Conservation (phyloP, 148 eudicot genomes). For the Camellia japonica region DNA sequence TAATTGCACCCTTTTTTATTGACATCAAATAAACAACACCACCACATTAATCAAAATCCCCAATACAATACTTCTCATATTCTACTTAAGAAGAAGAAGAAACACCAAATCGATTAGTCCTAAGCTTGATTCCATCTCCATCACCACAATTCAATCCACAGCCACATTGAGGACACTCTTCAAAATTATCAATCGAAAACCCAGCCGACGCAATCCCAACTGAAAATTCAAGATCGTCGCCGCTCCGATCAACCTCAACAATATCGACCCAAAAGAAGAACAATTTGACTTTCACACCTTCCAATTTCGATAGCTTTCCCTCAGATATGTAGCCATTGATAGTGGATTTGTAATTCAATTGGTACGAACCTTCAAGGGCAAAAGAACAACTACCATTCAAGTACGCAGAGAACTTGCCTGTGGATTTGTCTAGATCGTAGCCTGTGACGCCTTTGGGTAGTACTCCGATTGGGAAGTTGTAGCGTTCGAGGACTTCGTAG, state of each 20-base stretch:
- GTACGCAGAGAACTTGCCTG: constrained; percentile 37
- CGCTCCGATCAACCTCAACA: constrained; percentile 33
- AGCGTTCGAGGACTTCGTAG: constrained; percentile 38
- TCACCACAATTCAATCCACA: constrained; percentile 47
- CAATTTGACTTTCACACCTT: constrained; percentile 46
- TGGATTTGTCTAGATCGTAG: constrained; percentile 36
- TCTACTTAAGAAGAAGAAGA: background rate
- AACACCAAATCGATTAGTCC: constrained; percentile 5
- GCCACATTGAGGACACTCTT: constrained; percentile 44
- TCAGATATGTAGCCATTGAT: constrained; percentile 32
- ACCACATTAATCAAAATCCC: background rate
- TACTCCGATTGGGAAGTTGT: constrained; percentile 43
- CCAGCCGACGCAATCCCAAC: constrained; percentile 53
- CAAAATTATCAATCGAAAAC: constrained; percentile 41
- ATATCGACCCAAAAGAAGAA: constrained; percentile 44
- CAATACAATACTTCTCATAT: background rate
- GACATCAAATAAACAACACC: background rate
- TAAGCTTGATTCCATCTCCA: background rate
- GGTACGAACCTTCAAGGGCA: constrained; percentile 37
- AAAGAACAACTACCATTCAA: constrained; percentile 38
- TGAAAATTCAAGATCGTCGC: constrained; percentile 41
- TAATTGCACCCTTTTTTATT: background rate
- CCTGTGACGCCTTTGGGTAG: constrained; percentile 45
- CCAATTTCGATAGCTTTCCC: constrained; percentile 21
- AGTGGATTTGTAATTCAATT: constrained; percentile 35